Evolutionary conservation across 2,329 filamentous ascomycete species (phyloP).

Genomic region (Fusarium hainanense): DNA sequence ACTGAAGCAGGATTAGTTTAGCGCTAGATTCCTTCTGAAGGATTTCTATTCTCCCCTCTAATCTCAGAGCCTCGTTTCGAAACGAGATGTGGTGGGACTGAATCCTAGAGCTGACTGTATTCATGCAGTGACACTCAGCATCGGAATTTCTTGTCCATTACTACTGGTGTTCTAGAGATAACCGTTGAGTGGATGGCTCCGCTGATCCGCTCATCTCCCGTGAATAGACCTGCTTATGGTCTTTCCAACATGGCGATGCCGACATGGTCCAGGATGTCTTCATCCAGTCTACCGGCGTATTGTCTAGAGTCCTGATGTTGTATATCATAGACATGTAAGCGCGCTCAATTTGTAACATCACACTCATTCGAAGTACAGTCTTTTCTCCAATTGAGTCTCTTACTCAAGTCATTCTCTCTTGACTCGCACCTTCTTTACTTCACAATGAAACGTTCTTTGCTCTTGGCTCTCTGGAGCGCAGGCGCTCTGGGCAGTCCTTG

Average conservation of each 20-base stretch:
- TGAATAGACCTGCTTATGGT: background rate
- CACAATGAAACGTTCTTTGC: slow-evolving; percentile 9
- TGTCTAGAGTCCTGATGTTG: fast-evolving
- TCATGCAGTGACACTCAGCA: background rate
- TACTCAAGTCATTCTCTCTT: background rate
- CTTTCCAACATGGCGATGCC: background rate
- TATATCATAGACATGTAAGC: fast-evolving
- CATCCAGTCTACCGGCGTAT: background rate
- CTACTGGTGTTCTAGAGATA: background rate
- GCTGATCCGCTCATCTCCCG: background rate
- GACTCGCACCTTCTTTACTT: background rate
- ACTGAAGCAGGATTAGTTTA: background rate
- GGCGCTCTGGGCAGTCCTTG: background rate
- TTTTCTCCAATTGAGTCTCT: too few species aligned
- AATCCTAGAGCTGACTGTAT: background rate
- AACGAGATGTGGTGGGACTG: background rate
- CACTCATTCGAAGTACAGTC: background rate
- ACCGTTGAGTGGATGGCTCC: background rate
- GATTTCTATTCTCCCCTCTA: background rate
- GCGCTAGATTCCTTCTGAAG: background rate
- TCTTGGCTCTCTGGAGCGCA: slow-evolving; percentile 14
- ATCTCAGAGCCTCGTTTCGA: background rate
- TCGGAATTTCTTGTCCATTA: fast-evolving
- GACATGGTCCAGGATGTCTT: background rate
- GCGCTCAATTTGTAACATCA: fast-evolving